Evolutionary conservation across 2,329 filamentous ascomycete species (phyloP).

Genomic region (Cercospora beticola): DNA sequence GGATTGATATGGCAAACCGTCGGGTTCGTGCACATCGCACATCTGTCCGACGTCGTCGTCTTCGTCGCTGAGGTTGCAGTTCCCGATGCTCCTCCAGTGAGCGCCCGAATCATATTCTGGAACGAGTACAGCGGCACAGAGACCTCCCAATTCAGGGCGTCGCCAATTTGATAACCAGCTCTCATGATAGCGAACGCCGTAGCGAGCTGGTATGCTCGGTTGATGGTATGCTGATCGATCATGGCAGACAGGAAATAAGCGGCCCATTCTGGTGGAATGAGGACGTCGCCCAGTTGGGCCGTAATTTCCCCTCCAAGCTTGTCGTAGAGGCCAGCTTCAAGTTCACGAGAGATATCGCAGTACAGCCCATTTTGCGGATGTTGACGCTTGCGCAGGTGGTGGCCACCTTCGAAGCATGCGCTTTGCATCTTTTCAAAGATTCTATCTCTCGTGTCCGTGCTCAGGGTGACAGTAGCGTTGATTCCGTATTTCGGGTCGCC

Average conservation of each 20-base stretch:
- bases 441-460: neutral
- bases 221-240: neutral
- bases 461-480: neutral
- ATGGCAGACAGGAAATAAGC: neutral
- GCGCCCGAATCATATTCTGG: neutral
- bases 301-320: neutral
- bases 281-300: neutral
- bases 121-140: neutral
- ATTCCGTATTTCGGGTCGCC: neutral
- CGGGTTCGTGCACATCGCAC: constrained; percentile 8
- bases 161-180: neutral
- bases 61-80: neutral
- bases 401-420: neutral
- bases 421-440: neutral
- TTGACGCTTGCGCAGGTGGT: neutral
- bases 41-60: neutral
- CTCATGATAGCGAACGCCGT: neutral
- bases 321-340: neutral
- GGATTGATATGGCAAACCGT: constrained; percentile 4
- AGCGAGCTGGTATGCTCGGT: neutral
- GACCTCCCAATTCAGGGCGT: neutral
- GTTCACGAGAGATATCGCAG: neutral
- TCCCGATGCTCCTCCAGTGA: neutral
- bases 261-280: neutral
- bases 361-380: neutral